Evolutionary conservation across 2,329 filamentous ascomycete species (phyloP).

Genomic region (Fonsecaea pedrosoi): DNA sequence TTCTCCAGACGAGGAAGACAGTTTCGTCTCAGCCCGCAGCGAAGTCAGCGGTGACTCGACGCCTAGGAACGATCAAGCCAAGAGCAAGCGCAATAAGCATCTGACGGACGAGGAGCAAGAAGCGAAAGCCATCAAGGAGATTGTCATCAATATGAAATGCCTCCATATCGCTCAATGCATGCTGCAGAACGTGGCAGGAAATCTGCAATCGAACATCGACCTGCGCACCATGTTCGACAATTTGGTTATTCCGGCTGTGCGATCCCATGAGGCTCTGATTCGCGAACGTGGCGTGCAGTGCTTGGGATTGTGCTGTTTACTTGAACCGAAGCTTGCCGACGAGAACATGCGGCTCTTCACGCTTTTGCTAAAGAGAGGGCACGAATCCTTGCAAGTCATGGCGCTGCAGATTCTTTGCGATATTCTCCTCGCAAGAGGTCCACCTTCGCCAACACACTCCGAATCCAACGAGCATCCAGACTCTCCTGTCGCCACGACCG

Average conservation of each 20-base stretch:
- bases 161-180: constrained; percentile 97
- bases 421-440: constrained; percentile 79
- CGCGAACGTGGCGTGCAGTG: constrained; percentile 89
- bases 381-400: constrained; percentile 86
- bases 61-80: constrained; percentile 40
- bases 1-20: constrained; percentile 72
- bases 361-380: constrained; percentile 93
- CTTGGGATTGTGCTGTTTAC: constrained; percentile 85
- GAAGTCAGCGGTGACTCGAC: constrained; percentile 69
- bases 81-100: constrained; percentile 37
- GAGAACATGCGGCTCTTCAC: constrained; percentile 93
- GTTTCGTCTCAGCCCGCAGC: constrained; percentile 91
- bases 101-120: constrained; percentile 52
- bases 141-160: constrained; percentile 98
- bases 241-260: constrained; percentile 90
- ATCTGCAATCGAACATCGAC: constrained; percentile 85
- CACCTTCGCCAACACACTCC: constrained; percentile 56
- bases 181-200: constrained; percentile 88
- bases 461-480: neutral
- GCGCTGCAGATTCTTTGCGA: constrained; percentile 91
- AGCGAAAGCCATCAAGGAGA: constrained; percentile 81
- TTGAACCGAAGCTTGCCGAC: constrained; percentile 87
- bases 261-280: constrained; percentile 89
- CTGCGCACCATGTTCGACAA: constrained; percentile 99
- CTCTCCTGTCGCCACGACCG: constrained; percentile 8